Percentiles rank a stretch among this genome's conserved stretches.
Conservation (phyloP, 176 grass and related monocot genomes). For the Bromus sterilis region DNA sequence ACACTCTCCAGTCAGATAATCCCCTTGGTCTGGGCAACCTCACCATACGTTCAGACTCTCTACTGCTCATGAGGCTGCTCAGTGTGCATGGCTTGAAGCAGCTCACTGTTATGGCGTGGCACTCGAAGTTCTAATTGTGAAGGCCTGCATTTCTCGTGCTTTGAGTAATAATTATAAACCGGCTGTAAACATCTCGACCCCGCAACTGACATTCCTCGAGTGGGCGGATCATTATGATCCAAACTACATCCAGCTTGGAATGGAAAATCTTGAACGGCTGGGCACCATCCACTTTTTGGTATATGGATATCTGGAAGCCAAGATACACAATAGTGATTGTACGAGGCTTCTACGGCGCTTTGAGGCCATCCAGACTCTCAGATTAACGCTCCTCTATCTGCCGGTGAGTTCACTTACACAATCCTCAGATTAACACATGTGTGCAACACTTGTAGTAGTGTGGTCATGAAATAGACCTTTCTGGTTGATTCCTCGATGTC, state of each 20-base stretch:
- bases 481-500: background rate
- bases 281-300: background rate
- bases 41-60: background rate
- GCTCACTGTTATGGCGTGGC: background rate
- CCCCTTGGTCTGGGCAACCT: background rate
- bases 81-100: background rate
- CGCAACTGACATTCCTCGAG: background rate
- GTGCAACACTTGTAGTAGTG: background rate
- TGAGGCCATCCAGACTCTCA: background rate
- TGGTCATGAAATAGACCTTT: background rate
- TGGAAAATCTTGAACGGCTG: background rate
- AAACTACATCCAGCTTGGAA: background rate
- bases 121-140: background rate
- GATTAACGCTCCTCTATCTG: background rate
- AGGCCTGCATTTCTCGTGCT: background rate
- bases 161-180: background rate
- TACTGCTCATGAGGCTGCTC: background rate
- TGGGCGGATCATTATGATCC: background rate
- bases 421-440: no score
- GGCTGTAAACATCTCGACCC: background rate
- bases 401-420: background rate
- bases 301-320: background rate
- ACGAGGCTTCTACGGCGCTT: background rate
- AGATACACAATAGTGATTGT: background rate
- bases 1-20: no score